Base-by-base conservation (phyloP, 441 rosid genomes). In the Dalechampia spathulata region DNA sequence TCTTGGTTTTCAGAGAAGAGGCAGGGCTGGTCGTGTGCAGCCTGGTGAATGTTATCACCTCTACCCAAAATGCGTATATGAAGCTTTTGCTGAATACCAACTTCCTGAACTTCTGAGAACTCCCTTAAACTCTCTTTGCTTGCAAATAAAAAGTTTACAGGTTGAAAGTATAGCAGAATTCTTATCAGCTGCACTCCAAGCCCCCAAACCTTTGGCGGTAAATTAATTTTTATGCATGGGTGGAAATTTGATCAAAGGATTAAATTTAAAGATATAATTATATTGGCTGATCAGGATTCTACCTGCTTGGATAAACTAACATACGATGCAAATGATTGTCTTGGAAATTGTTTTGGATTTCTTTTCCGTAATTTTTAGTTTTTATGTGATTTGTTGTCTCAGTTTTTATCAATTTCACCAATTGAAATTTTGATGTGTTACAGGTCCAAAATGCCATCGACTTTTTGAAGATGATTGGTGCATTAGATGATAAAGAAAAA, bases 101-200 rank as follows among this genome's bases (percentile, higher is more conserved):
- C 97, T 93, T 71, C 99, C 97, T 13, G 99, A 93, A 65, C 97
- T 93, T 71, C 68, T 93, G 81, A 82, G 99, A 72, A 93, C 97
- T 77, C 99, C 99, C 45, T 73, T 93, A 67, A 90, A 93, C 72
- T 93, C 99, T 70, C 99, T 93, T 59, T 93, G 99, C 81, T 75
- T 93, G 90, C 99, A 90, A 83, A 93, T 93, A 62, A 93, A 93
- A 75, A 85, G 97, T 65, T 78, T 93, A 74, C 95, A 76, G 75
- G 93, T 90, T 62, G 93, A 71, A 56, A 83, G 95, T 59, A 87
- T 90, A 50, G 99, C 81, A 57, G 99, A 81, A 55, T 93, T 93
- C 83, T 78, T 93, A 71, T 90, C 96, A 51, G 81, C 99, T 67
- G 97, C 97, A 21, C 80, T 93, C 61, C 99, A 93, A 78, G 83